phyloP scores from a whole-genome alignment of 352 stramenopile genomes.

The Globisporangium polare region DNA sequence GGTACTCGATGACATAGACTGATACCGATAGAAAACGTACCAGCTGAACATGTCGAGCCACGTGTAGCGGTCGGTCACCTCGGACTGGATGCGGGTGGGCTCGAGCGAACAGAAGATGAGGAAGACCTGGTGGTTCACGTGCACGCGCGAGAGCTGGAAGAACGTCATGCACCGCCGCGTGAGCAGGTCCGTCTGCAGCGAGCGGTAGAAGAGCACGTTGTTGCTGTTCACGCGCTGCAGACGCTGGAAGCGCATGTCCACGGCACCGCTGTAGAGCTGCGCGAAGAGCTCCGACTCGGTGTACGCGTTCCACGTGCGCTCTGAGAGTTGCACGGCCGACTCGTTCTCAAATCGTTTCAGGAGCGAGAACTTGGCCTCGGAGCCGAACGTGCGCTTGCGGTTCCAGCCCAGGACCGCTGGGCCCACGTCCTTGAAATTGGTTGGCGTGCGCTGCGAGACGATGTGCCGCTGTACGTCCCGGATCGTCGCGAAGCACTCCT shows the following conservation, averaged over 20 bases:
- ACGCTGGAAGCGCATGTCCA: constrained; percentile 30
- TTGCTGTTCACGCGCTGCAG: constrained; percentile 32
- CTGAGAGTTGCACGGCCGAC: constrained; percentile 15
- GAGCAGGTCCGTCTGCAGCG: constrained; percentile 26
- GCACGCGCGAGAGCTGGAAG: constrained; percentile 30
- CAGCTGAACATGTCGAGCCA: constrained; percentile 37
- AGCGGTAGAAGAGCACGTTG: constrained; percentile 29
- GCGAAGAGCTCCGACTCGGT: constrained; percentile 25
- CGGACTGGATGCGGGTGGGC: constrained; percentile 18
- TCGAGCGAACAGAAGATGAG: constrained; percentile 34
- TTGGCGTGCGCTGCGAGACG: constrained; percentile 14
- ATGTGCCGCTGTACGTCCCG: constrained; percentile 13
- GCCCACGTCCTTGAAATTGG: constrained; percentile 18
- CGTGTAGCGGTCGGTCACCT: constrained; percentile 12
- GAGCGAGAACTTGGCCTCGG: constrained; percentile 25
- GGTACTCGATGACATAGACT: too few species aligned
- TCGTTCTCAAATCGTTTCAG: constrained; percentile 23
- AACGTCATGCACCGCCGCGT: constrained; percentile 23
- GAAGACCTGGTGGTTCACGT: constrained; percentile 18
- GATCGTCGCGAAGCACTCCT: constrained; percentile 23
- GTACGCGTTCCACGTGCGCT: constrained; percentile 24
- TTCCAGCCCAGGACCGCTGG: constrained; percentile 29
- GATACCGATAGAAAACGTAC: not conserved
- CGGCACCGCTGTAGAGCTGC: constrained; percentile 30
- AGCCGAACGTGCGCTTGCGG: constrained; percentile 27